Base-by-base conservation (phyloP, 2,329 filamentous ascomycete species). In the Dactylellina leptospora region DNA sequence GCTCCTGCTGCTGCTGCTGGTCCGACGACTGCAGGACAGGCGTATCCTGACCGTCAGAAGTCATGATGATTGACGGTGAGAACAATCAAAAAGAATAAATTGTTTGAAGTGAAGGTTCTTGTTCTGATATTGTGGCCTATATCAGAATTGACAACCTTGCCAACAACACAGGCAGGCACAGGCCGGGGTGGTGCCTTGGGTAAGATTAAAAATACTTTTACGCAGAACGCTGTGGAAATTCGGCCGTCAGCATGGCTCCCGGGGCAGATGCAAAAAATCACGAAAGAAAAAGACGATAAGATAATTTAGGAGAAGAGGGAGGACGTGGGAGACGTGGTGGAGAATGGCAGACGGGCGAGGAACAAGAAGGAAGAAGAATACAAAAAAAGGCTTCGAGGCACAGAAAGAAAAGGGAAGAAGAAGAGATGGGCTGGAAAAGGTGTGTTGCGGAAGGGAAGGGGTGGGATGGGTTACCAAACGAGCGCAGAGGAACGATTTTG, bases 41-140 rank as follows among this genome's bases (percentile, higher is more conserved):
- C 22, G 33, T 48, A 60, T 71, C 66, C 23, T 63, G 58, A 10
- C 58, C 66, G 48, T 59, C 66, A 22, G 66, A 71, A 53, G 58
- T 71, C 66, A 71, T 71, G 38, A 16, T 33, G 40, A 45, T 18
- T 20, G 22, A 9, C 28, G 11, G 36, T 40, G 3, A 16, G 36
- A n/a, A n/a, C n/a, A n/a, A n/a, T n/a, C n/a, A 23, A 50, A 25
- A n/a, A 55, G 16, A 33, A 25, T 8, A 11, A 27, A 16, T 18
- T 5, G 55, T 18, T 5, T 18, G 44, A 60, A 20, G 30, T n/a
- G 13, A 11, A 40, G 28, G 30, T n/a, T n/a, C n/a, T n/a, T n/a
- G 16, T 10, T 38, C 28, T 36, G 48, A 53, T 53, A 53, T 51
- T 51, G 27, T 51, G 47, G 47, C 51, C 30, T 55, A 56, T 56